Percentiles rank a stretch among this genome's conserved stretches.
These are phyloP conservation scores for Psidium friedrichsthalianum DNA, from an alignment of 345 rosid species.

Conservation along the genomic window DNA sequence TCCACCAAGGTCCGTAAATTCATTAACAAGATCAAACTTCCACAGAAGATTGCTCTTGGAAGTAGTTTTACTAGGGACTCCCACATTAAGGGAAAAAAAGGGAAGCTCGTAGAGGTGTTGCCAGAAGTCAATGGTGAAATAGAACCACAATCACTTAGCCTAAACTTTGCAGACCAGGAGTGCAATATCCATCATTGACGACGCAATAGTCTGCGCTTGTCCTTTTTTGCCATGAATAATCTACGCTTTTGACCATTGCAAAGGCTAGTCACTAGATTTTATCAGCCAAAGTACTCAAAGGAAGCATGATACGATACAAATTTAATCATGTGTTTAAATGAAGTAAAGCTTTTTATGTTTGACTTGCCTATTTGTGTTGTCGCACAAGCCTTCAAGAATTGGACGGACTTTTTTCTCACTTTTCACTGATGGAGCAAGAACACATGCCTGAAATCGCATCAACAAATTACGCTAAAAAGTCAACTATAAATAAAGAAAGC, in stretches of 20 bases:
- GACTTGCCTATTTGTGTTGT: slow-evolving; percentile 68
- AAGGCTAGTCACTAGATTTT: neutral
- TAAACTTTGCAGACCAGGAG: neutral
- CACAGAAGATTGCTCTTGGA: neutral
- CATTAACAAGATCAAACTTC: neutral
- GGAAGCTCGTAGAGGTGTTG: neutral
- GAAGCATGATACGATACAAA: neutral
- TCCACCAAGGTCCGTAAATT: neutral
- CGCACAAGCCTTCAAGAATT: slow-evolving; percentile 77
- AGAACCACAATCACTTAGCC: neutral
- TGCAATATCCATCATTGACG: neutral
- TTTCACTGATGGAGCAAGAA: slow-evolving; percentile 69
- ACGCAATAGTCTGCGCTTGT: neutral
- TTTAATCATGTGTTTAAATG: neutral
- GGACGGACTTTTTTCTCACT: slow-evolving; percentile 92
- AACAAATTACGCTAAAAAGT: slow-evolving; percentile 1
- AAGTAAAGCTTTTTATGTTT: neutral
- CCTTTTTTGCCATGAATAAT: neutral
- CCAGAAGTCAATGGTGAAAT: neutral
- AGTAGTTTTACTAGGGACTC: neutral
- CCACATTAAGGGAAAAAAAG: neutral
- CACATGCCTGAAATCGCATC: slow-evolving; percentile 56
- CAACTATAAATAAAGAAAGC: neutral
- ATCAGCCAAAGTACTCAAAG: neutral
- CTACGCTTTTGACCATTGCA: neutral